A percentile compares a stretch with the other conserved stretches of the same genome.
Evolutionary conservation across 352 stramenopile genomes (phyloP).

Genomic region (Globisporangium canariense): DNA sequence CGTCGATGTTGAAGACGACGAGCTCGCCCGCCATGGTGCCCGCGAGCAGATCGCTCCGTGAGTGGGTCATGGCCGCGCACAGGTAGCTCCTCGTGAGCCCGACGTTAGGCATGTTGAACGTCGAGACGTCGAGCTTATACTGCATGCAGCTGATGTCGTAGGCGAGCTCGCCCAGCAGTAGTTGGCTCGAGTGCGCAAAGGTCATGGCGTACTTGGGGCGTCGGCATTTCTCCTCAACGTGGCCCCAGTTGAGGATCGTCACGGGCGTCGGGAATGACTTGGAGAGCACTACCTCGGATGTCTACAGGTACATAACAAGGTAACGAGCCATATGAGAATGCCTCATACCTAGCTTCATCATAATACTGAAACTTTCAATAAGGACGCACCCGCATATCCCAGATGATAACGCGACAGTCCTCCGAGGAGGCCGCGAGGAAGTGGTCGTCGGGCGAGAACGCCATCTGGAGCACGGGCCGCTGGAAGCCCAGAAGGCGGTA

Average conservation of each 20-base stretch:
- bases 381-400: conserved; percentile 61
- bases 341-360: too few species aligned
- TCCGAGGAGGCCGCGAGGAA: conserved; percentile 66
- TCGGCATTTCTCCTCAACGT: conserved; percentile 61
- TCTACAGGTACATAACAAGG: conserved; percentile 27
- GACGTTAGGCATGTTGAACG: conserved; percentile 70
- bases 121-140: conserved; percentile 65
- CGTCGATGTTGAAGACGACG: conserved; percentile 80
- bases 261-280: conserved; percentile 62
- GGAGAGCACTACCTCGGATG: conserved; percentile 62
- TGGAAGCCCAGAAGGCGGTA: conserved; percentile 62
- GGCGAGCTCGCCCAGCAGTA: conserved; percentile 54
- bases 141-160: conserved; percentile 81
- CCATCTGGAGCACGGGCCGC: conserved; percentile 56
- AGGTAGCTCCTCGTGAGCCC: conserved; percentile 67
- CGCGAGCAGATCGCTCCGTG: conserved; percentile 54
- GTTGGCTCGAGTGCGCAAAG: conserved; percentile 66
- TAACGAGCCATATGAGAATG: not conserved
- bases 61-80: conserved; percentile 51
- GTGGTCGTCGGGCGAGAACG: conserved; percentile 75
- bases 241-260: conserved; percentile 69
- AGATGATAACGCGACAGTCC: conserved; percentile 66
- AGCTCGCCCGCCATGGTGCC: conserved; percentile 77
- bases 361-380: not conserved
- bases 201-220: conserved; percentile 66